These are phyloP conservation scores for Dichotomocladium elegans DNA, from an alignment of 371 early-diverging fungal genomes.

Conservation along the genomic window DNA sequence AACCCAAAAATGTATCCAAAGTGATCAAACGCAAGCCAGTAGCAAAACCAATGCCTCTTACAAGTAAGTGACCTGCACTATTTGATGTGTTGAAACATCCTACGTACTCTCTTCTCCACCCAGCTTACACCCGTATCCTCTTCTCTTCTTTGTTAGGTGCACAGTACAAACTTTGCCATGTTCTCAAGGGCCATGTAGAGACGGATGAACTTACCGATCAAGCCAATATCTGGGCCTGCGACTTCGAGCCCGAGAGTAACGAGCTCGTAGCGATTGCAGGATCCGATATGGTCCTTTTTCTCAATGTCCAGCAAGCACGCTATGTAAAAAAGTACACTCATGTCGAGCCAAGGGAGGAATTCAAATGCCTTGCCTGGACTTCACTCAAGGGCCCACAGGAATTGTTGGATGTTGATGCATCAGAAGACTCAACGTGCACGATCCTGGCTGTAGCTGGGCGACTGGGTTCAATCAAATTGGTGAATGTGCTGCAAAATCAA, in stretches of 20 bases:
- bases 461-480: conserved; percentile 54
- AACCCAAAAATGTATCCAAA: background rate
- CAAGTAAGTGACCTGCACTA: background rate
- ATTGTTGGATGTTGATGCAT: conserved; percentile 7
- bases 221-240: conserved; percentile 39
- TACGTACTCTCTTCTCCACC: no score
- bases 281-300: conserved; percentile 43
- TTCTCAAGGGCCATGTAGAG: conserved; percentile 8
- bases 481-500: conserved; percentile 48
- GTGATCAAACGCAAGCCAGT: background rate
- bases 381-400: conserved; percentile 15
- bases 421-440: conserved; percentile 27
- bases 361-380: conserved; percentile 57
- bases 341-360: conserved; percentile 46
- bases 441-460: conserved; percentile 44
- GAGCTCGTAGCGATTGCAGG: conserved; percentile 46
- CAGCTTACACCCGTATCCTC: no score
- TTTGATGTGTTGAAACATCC: background rate
- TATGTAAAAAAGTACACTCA: conserved; percentile 57
- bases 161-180: background rate
- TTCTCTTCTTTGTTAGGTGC: no score
- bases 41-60: background rate
- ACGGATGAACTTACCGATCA: conserved; percentile 10
- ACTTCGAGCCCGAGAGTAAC: conserved; percentile 27
- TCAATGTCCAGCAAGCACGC: conserved; percentile 44